Base-by-base conservation (phyloP, 164 flowering plant genomes). In the Houttuynia cordata region DNA sequence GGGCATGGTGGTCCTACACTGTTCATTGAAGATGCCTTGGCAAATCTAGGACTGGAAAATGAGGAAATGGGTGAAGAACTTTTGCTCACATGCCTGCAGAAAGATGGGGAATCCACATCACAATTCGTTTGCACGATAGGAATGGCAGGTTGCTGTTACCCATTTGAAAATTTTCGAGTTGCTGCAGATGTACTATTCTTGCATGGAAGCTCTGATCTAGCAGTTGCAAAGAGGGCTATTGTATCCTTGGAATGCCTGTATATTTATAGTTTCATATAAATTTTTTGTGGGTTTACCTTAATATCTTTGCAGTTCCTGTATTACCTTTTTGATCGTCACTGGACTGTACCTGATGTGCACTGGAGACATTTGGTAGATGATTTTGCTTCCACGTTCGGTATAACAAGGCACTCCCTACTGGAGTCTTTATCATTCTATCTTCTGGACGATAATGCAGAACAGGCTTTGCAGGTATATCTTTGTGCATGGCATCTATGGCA, bases 1-100 rank as follows among this genome's bases (percentile, higher is more conserved):
- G 25, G 57, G 67, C 81, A 66, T 56, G 74, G 67, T 67, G 82
- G 77, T 1, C 76, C 96, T 50, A 76, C 76, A 1, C 82, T 94
- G 49, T 94, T 94, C 71, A 87, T 94, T 72, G 99, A 94, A 74
- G 99, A 91, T 71, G 99, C 99, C 24, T 71, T 94, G 47, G 72
- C 72, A 58, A 85, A 94, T 80, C 82, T 94, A 65, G 90, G 81
- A 47, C 68, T 73, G 24, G 94, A 81, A 63, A 71, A 75, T 42
- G 66, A 60, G 18, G 79, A 66, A 54, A 68, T 53, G 51, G 77
- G 61, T 37, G 83, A 77, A 52, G 85, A 81, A 61, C 39, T 65
- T 45, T 80, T 71, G 50, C 51, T 84, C 63, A 68, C 72, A 63
- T 74, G 75, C 53, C 69, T 91, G 78, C 78, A 70, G 71, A 80